Evolutionary conservation across 2,329 filamentous ascomycete genomes (phyloP).

Genomic region (Penicillium rolfsii): DNA sequence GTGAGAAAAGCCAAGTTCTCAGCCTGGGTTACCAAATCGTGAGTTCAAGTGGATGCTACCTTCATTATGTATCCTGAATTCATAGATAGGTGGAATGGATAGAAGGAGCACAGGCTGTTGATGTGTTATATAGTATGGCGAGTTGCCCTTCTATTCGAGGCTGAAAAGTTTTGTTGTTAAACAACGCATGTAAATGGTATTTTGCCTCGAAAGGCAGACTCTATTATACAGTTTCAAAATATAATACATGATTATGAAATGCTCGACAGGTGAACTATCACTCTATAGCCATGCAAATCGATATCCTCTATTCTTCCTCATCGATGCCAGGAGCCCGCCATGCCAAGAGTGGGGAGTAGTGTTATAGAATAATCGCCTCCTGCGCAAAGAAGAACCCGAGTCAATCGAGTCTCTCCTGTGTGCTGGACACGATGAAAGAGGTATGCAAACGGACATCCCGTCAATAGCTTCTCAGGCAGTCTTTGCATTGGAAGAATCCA

Average conservation of each 20-base stretch:
- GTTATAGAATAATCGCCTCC: constrained; percentile 6
- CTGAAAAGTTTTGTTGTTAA: background rate
- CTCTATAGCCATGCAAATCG: constrained; percentile 15
- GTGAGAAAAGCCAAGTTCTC: background rate
- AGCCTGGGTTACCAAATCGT: background rate
- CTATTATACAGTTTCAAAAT: constrained; percentile 11
- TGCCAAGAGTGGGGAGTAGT: constrained; percentile 30
- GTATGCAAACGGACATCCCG: background rate
- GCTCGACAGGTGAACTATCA: constrained; percentile 5
- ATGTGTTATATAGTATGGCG: background rate
- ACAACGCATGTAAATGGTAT: background rate
- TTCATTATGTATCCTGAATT: background rate
- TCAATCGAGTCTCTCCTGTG: background rate
- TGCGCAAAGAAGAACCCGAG: background rate
- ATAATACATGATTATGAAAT: constrained; percentile 10
- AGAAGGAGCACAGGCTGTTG: background rate
- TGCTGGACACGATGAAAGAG: background rate
- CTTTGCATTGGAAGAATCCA: constrained; percentile 18
- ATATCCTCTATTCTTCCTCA: constrained; percentile 11
- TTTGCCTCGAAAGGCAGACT: background rate
- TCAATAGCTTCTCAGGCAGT: constrained; percentile 6
- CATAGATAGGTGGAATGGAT: background rate
- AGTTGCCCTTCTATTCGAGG: background rate
- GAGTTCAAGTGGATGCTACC: background rate
- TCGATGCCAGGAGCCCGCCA: constrained; percentile 31